Percentiles rank a stretch among this genome's conserved stretches.
phyloP scores from a whole-genome alignment of 164 flowering plant species.

The Liriodendron chinense region DNA sequence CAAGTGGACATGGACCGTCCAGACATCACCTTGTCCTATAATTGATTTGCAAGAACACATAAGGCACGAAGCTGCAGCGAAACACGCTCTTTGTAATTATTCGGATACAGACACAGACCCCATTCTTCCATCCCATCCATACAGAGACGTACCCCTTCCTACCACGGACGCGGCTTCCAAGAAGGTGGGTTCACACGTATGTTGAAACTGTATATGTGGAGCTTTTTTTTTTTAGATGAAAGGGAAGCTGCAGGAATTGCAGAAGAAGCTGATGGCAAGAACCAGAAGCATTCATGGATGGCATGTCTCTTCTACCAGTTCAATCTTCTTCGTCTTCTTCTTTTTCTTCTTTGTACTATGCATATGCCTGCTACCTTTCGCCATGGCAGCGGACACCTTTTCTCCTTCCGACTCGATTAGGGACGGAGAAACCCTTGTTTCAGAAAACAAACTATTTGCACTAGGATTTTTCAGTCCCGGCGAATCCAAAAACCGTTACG shows the following conservation, averaged over 20 bases:
- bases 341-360: neutral
- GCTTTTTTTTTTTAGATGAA: too few species aligned
- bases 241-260: neutral
- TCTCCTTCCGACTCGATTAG: neutral
- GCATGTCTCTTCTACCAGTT: neutral
- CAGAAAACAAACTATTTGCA: neutral
- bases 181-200: too few species aligned
- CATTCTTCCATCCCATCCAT: neutral
- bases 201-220: too few species aligned
- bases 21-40: neutral
- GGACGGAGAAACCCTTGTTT: neutral
- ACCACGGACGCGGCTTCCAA: too few species aligned
- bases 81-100: conserved; percentile 15
- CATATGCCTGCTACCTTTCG: neutral
- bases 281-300: neutral
- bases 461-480: conserved; percentile 7
- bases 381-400: neutral
- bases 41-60: conserved; percentile 32
- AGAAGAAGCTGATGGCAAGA: neutral
- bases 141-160: neutral
- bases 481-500: neutral
- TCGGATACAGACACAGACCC: neutral
- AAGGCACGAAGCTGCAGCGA: conserved; percentile 32
- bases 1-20: neutral
- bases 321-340: neutral